These are phyloP conservation scores for Vitis amurensis DNA, from an alignment of 164 flowering plant species.

Conservation along the genomic window DNA sequence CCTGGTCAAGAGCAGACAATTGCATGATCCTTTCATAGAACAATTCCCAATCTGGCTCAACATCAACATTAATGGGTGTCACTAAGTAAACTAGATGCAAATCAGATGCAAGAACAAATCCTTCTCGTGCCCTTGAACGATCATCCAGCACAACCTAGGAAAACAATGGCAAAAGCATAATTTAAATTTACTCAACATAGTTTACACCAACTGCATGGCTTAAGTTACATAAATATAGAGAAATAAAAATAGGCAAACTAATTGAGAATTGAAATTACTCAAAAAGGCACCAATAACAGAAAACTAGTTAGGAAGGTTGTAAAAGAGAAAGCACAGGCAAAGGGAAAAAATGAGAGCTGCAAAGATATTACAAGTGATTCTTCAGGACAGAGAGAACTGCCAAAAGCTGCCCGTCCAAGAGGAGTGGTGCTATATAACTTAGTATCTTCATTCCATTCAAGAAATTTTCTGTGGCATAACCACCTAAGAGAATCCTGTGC, in stretches of 20 bases:
- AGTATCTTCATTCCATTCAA: conserved; percentile 95
- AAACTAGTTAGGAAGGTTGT: neutral
- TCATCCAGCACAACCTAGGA: conserved; percentile 88
- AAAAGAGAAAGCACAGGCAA: neutral
- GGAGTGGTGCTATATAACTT: conserved; percentile 88
- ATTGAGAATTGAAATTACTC: neutral
- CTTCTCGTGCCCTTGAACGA: conserved; percentile 94
- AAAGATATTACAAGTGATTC: conserved; percentile 79
- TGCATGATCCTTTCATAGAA: conserved; percentile 89
- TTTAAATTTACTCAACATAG: neutral
- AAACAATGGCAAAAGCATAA: neutral
- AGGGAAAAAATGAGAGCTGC: neutral
- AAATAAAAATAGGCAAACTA: neutral
- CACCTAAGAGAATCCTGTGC: conserved; percentile 97
- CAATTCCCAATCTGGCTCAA: conserved; percentile 96
- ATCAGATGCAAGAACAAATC: conserved; percentile 96
- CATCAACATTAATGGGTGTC: conserved; percentile 93
- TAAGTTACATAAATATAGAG: neutral
- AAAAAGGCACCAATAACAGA: neutral
- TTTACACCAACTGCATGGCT: neutral
- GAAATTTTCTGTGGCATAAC: conserved; percentile 84
- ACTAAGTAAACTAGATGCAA: conserved; percentile 91
- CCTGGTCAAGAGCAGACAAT: conserved; percentile 88
- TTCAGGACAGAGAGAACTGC: conserved; percentile 94
- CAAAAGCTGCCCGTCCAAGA: conserved; percentile 96